Evolutionary conservation across 1,139 yeast species (phyloP).

Genomic region (Kazachstania sp.): DNA sequence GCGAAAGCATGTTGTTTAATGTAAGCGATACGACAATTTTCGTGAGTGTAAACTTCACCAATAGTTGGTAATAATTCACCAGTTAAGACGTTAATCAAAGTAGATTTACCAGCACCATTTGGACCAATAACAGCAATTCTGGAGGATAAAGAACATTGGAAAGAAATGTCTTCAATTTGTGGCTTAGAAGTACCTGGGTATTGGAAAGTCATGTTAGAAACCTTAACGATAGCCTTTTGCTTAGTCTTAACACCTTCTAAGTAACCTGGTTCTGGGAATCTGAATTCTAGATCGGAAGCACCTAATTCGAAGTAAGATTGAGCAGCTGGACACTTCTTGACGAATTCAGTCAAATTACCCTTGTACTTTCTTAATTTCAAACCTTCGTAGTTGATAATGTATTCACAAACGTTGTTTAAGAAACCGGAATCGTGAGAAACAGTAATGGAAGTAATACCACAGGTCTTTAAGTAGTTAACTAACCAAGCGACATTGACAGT

Average conservation of each 20-base stretch:
- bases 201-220: conserved; percentile 93
- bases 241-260: conserved; percentile 99
- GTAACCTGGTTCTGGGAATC: conserved; percentile 99
- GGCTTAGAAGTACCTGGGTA: conserved; percentile 98
- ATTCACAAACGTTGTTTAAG: conserved; percentile 95
- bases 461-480: conserved; percentile 95
- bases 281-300: conserved; percentile 92
- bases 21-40: conserved; percentile 99
- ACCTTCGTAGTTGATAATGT: conserved; percentile 99
- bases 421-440: conserved; percentile 99
- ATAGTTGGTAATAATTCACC: conserved; percentile 97
- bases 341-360: conserved; percentile 98
- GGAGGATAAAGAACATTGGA: conserved; percentile 98
- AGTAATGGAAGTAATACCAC: conserved; percentile 96
- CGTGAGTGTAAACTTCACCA: conserved; percentile 99
- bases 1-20: conserved; percentile 99
- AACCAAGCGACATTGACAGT: conserved; percentile 99
- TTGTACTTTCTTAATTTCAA: conserved; percentile 98
- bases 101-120: conserved; percentile 99
- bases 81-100: conserved; percentile 94
- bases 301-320: conserved; percentile 97
- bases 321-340: conserved; percentile 97
- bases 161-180: conserved; percentile 79
- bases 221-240: conserved; percentile 99
- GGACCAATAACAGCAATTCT: conserved; percentile 99